Percentiles rank a stretch among this genome's conserved stretches.
Evolutionary conservation across 1,284 basidiomycete species (phyloP).

Genomic region (Rhodotorula mucilaginosa): DNA sequence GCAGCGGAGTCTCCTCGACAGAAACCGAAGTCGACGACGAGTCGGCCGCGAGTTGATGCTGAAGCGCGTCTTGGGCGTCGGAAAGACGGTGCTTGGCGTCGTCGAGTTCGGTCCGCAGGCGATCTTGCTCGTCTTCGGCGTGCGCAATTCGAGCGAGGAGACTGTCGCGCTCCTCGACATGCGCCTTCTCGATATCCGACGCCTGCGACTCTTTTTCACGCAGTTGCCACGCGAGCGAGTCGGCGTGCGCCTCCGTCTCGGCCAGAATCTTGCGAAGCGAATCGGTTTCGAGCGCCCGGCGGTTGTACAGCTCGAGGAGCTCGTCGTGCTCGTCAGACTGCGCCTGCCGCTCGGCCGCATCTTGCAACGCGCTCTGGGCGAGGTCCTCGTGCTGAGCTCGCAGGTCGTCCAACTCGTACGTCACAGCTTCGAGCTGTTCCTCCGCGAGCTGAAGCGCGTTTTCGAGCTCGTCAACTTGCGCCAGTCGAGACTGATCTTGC

Average conservation of each 20-base stretch:
- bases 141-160: constrained; percentile 16
- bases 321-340: constrained; percentile 19
- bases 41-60: constrained; percentile 15
- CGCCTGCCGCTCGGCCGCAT: constrained; percentile 11
- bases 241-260: constrained; percentile 14
- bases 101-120: constrained; percentile 25
- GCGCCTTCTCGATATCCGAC: neutral
- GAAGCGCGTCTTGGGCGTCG: constrained; percentile 25
- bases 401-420: constrained; percentile 19
- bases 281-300: constrained; percentile 7
- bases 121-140: constrained; percentile 7
- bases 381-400: constrained; percentile 24
- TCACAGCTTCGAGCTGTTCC: constrained; percentile 1
- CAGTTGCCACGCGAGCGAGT: constrained; percentile 22
- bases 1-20: neutral
- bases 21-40: neutral
- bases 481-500: neutral
- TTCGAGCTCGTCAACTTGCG: constrained; percentile 13
- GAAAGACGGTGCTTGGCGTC: constrained; percentile 12
- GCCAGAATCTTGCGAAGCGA: constrained; percentile 12
- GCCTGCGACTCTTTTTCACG: constrained; percentile 5
- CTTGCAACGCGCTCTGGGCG: constrained; percentile 6
- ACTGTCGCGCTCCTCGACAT: neutral
- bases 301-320: constrained; percentile 18
- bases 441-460: constrained; percentile 6